phyloP scores from a whole-genome alignment of 2,329 filamentous ascomycete species.

The Stachybotrys chlorohalonatus region DNA sequence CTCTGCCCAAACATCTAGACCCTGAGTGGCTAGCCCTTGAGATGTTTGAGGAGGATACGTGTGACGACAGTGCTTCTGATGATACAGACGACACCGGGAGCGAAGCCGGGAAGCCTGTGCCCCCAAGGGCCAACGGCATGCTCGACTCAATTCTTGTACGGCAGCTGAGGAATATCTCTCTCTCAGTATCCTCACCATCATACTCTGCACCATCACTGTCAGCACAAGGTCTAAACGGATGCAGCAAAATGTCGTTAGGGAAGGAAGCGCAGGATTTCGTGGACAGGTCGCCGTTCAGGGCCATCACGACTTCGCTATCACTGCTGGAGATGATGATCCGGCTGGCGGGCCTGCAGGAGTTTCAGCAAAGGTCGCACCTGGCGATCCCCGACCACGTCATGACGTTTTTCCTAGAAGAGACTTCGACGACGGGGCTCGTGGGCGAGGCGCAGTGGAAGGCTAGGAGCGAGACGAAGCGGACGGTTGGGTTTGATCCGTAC shows the following conservation, averaged over 20 bases:
- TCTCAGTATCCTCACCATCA: neutral
- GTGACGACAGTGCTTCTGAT: constrained; percentile 19
- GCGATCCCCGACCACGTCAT: constrained; percentile 82
- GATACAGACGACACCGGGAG: constrained; percentile 33
- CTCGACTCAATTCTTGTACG: neutral
- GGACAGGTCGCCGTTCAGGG: constrained; percentile 37
- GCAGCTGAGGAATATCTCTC: neutral
- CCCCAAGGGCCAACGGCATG: neutral
- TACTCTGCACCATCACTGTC: neutral
- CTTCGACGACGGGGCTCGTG: constrained; percentile 40
- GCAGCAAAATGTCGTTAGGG: neutral
- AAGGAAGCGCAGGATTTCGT: constrained; percentile 17
- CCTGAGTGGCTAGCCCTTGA: constrained; percentile 89
- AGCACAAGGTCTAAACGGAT: neutral
- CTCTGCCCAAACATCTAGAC: constrained; percentile 65
- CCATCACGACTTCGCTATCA: constrained; percentile 53
- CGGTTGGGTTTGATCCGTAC: constrained; percentile 49
- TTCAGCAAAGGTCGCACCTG: constrained; percentile 83
- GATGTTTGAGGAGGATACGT: constrained; percentile 59
- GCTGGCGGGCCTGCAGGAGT: constrained; percentile 80
- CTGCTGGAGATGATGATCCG: constrained; percentile 84
- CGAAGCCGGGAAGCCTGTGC: neutral
- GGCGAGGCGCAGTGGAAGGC: constrained; percentile 35
- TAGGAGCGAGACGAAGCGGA: constrained; percentile 35
- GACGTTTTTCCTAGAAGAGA: constrained; percentile 71